Evolutionary conservation across 2,329 filamentous ascomycete genomes (phyloP).

Genomic region (Fusarium sp.): DNA sequence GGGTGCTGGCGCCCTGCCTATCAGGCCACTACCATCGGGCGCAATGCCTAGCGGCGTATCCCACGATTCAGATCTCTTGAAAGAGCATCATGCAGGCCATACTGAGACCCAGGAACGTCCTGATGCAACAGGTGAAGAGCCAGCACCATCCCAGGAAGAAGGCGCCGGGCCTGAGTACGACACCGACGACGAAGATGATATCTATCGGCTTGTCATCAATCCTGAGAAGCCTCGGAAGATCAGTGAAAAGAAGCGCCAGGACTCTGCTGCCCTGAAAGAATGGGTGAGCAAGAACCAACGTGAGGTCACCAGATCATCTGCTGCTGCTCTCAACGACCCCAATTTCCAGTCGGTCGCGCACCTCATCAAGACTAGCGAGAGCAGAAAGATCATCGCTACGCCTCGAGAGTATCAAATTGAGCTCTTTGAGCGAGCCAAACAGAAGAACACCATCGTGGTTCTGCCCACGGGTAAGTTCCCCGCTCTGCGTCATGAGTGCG

Average conservation of each 20-base stretch:
- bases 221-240: slow-evolving; percentile 51
- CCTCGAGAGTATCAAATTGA: slow-evolving; percentile 93
- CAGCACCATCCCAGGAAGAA: neutral
- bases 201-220: slow-evolving; percentile 46
- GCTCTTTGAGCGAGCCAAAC: slow-evolving; percentile 87
- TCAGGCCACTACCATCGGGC: neutral
- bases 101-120: neutral
- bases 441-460: slow-evolving; percentile 90
- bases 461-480: slow-evolving; percentile 79
- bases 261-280: slow-evolving; percentile 63
- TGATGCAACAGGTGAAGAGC: neutral
- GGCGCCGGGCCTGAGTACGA: slow-evolving; percentile 26
- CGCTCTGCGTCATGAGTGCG: no score
- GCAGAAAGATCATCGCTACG: slow-evolving; percentile 73
- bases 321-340: slow-evolving; percentile 42
- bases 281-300: slow-evolving; percentile 54
- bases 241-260: slow-evolving; percentile 61
- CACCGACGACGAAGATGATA: slow-evolving; percentile 42
- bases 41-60: neutral
- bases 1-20: neutral
- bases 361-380: slow-evolving; percentile 53
- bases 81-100: neutral
- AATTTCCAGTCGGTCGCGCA: slow-evolving; percentile 48
- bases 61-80: no score
- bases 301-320: slow-evolving; percentile 48